Percentiles rank a stretch among this genome's conserved stretches.
Conservation (phyloP, 192 early-diverging fungal species). For the Gigaspora rosea region DNA sequence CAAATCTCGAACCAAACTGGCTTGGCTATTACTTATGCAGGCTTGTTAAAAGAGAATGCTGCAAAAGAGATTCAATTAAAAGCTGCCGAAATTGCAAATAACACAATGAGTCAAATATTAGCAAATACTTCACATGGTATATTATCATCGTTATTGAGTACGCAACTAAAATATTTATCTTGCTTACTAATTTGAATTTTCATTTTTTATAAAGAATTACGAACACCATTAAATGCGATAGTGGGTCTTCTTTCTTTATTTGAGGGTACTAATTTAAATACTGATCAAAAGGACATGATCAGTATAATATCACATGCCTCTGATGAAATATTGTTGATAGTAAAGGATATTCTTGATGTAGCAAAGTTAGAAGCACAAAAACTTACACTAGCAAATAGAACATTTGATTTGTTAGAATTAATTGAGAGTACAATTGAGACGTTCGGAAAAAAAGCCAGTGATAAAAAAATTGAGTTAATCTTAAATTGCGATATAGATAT, state of each 20-base stretch:
- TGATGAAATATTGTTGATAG: too few species aligned
- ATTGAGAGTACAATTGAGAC: constrained; percentile 47
- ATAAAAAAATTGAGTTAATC: constrained; percentile 14
- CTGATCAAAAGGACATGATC: constrained; percentile 47
- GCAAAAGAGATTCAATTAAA: constrained; percentile 45
- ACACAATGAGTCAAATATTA: constrained; percentile 41
- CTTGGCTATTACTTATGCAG: constrained; percentile 44
- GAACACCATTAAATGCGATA: constrained; percentile 44
- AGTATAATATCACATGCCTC: constrained; percentile 23
- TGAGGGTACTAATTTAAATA: constrained; percentile 42
- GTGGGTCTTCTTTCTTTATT: constrained; percentile 45
- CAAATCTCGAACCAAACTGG: constrained; percentile 43
- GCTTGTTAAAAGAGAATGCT: constrained; percentile 41
- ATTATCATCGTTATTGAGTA: neutral
- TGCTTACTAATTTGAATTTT: neutral
- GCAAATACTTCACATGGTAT: constrained; percentile 30
- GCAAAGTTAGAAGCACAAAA: too few species aligned
- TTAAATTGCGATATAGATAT: too few species aligned
- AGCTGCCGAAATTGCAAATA: constrained; percentile 43
- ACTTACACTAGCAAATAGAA: constrained; percentile 43
- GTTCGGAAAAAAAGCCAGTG: constrained; percentile 41
- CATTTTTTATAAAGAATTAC: constrained; percentile 20
- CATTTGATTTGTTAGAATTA: constrained; percentile 43
- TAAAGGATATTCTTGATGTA: too few species aligned
- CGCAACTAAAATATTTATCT: neutral